These are phyloP conservation scores for Capsicum chinense DNA, from an alignment of 257 asterid genomes.

Conservation along the genomic window DNA sequence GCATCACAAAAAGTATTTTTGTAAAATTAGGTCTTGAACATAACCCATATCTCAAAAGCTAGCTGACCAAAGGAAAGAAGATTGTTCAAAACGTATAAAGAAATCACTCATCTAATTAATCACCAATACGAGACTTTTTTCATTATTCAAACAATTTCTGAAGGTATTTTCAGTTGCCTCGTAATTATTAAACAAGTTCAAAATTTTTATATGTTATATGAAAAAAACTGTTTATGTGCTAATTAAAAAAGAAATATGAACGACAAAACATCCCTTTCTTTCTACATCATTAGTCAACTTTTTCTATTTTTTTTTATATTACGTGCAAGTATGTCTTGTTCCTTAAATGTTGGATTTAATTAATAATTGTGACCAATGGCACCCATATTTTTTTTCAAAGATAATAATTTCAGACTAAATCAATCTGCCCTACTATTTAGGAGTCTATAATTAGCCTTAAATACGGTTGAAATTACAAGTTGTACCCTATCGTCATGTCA, in stretches of 20 bases:
- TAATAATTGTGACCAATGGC: background rate
- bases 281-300: constrained; percentile 6
- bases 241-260: background rate
- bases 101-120: too few species aligned
- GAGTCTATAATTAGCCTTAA: background rate
- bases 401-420: background rate
- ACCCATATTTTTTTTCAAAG: background rate
- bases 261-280: constrained; percentile 22
- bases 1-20: too few species aligned
- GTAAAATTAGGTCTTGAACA: too few species aligned
- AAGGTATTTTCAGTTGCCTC: background rate
- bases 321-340: constrained; percentile 24
- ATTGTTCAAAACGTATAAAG: too few species aligned
- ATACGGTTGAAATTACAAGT: background rate
- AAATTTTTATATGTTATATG: background rate
- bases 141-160: too few species aligned
- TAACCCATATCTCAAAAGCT: too few species aligned
- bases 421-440: background rate
- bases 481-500: background rate
- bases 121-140: too few species aligned
- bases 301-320: background rate
- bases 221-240: background rate
- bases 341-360: constrained; percentile 5
- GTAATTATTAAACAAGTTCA: background rate
- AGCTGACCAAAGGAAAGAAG: too few species aligned